Conservation (phyloP, 257 asterid species). For the Capsicum rhomboideum region DNA sequence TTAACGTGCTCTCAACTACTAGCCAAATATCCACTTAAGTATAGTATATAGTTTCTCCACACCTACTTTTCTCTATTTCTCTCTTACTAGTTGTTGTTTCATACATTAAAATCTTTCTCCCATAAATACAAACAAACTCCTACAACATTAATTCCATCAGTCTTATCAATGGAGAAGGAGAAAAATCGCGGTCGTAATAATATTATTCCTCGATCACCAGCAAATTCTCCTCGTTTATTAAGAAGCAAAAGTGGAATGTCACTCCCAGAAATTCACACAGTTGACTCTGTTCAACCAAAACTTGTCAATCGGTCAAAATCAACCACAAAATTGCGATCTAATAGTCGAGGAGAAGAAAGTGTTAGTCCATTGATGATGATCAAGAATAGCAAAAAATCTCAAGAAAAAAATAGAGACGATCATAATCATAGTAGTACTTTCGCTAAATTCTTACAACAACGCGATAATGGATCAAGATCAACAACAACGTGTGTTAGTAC, state of each 20-base stretch:
- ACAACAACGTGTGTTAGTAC: background rate
- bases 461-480: slow-evolving; percentile 25
- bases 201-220: slow-evolving; percentile 1
- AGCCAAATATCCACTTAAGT: background rate
- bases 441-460: slow-evolving; percentile 22
- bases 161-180: slow-evolving; percentile 5
- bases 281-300: background rate
- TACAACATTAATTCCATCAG: background rate
- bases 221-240: slow-evolving; percentile 1
- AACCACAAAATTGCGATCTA: background rate
- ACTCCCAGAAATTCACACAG: background rate
- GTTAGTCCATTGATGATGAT: background rate
- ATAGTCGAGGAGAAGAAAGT: slow-evolving; percentile 10
- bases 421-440: slow-evolving; percentile 7
- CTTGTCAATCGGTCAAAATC: slow-evolving; percentile 1
- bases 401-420: slow-evolving; percentile 16
- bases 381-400: slow-evolving; percentile 1
- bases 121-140: background rate
- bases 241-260: slow-evolving; percentile 13
- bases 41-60: background rate
- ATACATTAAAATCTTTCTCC: background rate
- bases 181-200: background rate
- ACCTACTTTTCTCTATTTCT: background rate
- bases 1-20: slow-evolving; percentile 18
- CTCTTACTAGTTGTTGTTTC: background rate